These are phyloP conservation scores for Pneumocystis canis DNA, from an alignment of 1,139 yeast genomes.

Conservation along the genomic window DNA sequence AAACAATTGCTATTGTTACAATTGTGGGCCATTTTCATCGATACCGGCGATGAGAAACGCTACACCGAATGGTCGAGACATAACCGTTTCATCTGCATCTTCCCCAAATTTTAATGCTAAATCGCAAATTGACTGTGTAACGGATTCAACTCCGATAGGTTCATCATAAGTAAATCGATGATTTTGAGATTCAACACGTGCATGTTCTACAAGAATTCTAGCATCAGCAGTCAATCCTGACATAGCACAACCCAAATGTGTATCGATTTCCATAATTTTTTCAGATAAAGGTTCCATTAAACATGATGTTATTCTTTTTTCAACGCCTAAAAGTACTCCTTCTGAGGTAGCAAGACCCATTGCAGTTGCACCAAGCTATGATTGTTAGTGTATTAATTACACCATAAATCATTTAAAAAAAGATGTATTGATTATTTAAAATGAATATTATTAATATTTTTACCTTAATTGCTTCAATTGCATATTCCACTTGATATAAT, in stretches of 20 bases:
- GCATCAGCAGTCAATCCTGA: slow-evolving; percentile 98
- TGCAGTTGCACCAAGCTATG: slow-evolving; percentile 75
- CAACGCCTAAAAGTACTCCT: slow-evolving; percentile 93
- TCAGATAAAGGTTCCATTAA: slow-evolving; percentile 85
- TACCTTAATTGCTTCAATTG: slow-evolving; percentile 88
- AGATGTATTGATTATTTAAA: background rate
- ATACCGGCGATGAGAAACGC: slow-evolving; percentile 91
- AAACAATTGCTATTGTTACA: slow-evolving; percentile 22
- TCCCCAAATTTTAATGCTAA: slow-evolving; percentile 95
- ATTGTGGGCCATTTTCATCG: slow-evolving; percentile 91
- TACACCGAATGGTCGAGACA: slow-evolving; percentile 99
- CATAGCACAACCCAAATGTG: slow-evolving; percentile 97
- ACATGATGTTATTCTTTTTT: slow-evolving; percentile 89
- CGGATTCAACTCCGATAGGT: slow-evolving; percentile 78
- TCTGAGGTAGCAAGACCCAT: slow-evolving; percentile 94
- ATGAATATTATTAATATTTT: background rate
- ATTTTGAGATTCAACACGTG: slow-evolving; percentile 78
- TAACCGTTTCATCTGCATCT: slow-evolving; percentile 86
- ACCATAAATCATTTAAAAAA: background rate
- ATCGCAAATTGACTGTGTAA: slow-evolving; percentile 94
- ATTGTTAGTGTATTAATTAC: background rate
- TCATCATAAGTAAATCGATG: slow-evolving; percentile 88
- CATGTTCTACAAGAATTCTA: slow-evolving; percentile 95
- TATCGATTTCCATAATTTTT: slow-evolving; percentile 87
- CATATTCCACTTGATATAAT: slow-evolving; percentile 93